phyloP scores from a whole-genome alignment of 192 early-diverging fungal species.

The Entomortierella beljakovae region DNA sequence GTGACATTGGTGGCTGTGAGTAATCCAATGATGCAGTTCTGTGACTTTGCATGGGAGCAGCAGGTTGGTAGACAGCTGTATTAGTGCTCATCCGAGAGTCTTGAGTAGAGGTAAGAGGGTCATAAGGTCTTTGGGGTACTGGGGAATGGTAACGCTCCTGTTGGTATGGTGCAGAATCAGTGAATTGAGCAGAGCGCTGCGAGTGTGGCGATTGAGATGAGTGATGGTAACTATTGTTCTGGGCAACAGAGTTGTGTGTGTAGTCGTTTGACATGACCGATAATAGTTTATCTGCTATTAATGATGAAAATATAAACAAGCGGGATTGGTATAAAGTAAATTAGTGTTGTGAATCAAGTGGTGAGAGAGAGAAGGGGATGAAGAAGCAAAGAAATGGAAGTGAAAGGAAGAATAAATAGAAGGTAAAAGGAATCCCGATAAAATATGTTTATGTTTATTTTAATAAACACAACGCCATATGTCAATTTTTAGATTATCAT shows the following conservation, averaged over 20 bases:
- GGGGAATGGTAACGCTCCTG: not conserved
- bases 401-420: not conserved
- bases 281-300: too few species aligned
- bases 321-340: not conserved
- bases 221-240: too few species aligned
- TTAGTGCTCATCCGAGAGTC: not conserved
- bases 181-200: not conserved
- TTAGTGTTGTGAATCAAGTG: not conserved
- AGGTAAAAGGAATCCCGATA: not conserved
- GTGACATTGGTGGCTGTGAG: conserved; percentile 17
- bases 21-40: conserved; percentile 10
- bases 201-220: not conserved
- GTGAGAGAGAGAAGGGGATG: not conserved
- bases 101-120: not conserved
- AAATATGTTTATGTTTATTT: not conserved
- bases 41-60: conserved; percentile 12
- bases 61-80: not conserved
- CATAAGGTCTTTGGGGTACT: not conserved
- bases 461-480: not conserved
- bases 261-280: too few species aligned
- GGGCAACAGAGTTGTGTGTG: too few species aligned
- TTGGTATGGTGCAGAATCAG: not conserved
- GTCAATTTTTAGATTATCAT: too few species aligned
- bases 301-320: too few species aligned
- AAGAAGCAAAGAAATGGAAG: not conserved